Percentiles rank a stretch among this genome's conserved stretches.
Conservation (phyloP, 139 green algal species). For the Penium margaritaceum region DNA sequence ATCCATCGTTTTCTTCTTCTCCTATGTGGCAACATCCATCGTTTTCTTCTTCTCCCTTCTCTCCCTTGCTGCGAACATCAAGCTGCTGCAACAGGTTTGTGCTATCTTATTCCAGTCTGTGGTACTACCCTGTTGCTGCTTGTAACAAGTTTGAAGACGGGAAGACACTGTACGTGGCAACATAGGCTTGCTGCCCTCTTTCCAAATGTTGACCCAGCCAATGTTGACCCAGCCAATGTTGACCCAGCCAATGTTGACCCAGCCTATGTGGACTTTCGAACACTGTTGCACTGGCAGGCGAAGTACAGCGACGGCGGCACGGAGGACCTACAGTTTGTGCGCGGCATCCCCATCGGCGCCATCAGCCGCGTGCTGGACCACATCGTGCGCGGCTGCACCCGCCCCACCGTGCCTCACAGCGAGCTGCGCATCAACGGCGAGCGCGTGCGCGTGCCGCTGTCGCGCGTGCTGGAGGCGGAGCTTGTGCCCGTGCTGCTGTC, state of each 20-base stretch:
- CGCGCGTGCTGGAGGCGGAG: constrained; percentile 67
- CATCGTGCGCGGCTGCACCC: constrained; percentile 4
- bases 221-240: too few relatives aligned
- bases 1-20: too few relatives aligned
- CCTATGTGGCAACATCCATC: constrained; percentile 72
- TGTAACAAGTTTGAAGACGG: too few relatives aligned
- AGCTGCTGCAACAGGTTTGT: too few relatives aligned
- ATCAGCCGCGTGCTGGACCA: constrained; percentile 3
- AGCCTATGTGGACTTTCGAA: too few relatives aligned
- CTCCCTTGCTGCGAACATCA: too few relatives aligned
- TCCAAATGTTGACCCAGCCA: too few relatives aligned
- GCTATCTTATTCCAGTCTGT: too few relatives aligned
- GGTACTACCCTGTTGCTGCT: too few relatives aligned
- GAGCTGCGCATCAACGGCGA: neutral
- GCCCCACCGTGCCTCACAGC: neutral
- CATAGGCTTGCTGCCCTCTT: too few relatives aligned
- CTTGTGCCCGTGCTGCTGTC: constrained; percentile 70
- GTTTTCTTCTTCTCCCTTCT: neutral
- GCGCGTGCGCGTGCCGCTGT: constrained; percentile 11
- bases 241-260: too few relatives aligned
- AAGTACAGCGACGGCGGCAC: constrained; percentile 20
- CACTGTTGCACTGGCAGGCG: neutral
- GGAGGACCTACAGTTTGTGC: constrained; percentile 38
- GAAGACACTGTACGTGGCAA: too few relatives aligned
- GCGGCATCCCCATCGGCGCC: constrained; percentile 17